Evolutionary conservation across 495 filamentous ascomycete genomes (phyloP), one percentile per base, ranked within the genome.

Genomic region (Platismatia glauca): DNA sequence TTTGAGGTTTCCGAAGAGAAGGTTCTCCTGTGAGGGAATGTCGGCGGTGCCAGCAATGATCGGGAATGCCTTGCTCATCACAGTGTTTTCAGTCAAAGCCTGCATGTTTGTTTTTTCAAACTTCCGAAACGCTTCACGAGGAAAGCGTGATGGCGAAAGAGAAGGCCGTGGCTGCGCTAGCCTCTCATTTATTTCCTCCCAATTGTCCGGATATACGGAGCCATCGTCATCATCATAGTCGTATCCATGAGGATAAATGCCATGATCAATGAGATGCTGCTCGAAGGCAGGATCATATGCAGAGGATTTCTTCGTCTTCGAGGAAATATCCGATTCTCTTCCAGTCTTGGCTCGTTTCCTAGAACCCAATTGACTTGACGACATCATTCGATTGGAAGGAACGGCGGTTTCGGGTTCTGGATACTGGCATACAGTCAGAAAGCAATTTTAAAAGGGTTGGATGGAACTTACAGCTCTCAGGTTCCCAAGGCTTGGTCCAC

Each of bases 1-100:
- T 18, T 41, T 41, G 6, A 41, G 38, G 6, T 41, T 41, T 41
- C 6, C 38, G 15, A 41, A 60, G 33, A 48, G 69, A 61, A 64
- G 12, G 16, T 41, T 41, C 38, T 41, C 6, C 15, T 41, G 16
- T 16, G 6, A 41, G 11, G 15, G 38, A 18, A 41, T 41, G 16
- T 41, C 38, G 38, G 15, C 1, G 38, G 16, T 41, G 16, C 6
- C 6, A 41, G 38, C 15, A 41, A 41, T 41, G 6, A 41, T 16
- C n/a, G n/a, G n/a, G n/a, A n/a, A n/a, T n/a, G n/a, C n/a, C n/a
- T n/a, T n/a, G n/a, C n/a, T n/a, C n/a, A n/a, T n/a, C n/a, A n/a
- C n/a, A n/a, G n/a, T n/a, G n/a, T n/a, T n/a, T n/a, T n/a, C n/a
- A n/a, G n/a, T 41, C 16, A 41, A 41, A 18, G 38, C 16, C 15